Percentiles rank a stretch among this genome's conserved stretches.
phyloP scores from a whole-genome alignment of 2,329 filamentous ascomycete species.

The Colletotrichum sidae region DNA sequence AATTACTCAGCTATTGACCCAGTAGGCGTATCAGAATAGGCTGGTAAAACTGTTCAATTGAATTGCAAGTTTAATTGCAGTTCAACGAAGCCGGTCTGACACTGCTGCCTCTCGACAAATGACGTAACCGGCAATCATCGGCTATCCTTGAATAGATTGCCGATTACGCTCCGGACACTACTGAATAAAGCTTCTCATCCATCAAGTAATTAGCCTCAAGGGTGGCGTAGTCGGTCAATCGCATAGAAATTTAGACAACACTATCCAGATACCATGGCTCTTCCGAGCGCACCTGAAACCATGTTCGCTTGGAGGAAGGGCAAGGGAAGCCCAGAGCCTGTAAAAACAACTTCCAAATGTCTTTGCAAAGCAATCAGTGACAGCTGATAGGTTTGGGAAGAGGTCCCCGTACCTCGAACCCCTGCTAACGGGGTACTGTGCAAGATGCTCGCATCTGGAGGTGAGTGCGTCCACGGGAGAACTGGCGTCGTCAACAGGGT shows the following conservation, averaged over 20 bases:
- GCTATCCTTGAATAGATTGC: constrained; percentile 4
- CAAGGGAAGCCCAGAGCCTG: constrained; percentile 44
- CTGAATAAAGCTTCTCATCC: no score
- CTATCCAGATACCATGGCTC: constrained; percentile 22
- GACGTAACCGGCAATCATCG: constrained; percentile 6
- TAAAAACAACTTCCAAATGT: constrained; percentile 21
- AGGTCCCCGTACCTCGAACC: constrained; percentile 43
- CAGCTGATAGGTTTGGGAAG: constrained; percentile 40
- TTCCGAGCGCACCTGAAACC: constrained; percentile 36
- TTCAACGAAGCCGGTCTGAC: no score
- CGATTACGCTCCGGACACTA: background rate
- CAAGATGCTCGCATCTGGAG: constrained; percentile 50
- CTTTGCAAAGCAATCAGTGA: background rate
- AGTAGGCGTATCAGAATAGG: background rate
- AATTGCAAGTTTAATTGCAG: background rate
- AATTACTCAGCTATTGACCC: background rate
- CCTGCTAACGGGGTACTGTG: constrained; percentile 44
- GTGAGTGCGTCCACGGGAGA: constrained; percentile 22
- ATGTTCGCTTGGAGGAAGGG: constrained; percentile 52
- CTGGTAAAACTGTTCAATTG: no score
- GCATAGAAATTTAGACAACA: background rate
- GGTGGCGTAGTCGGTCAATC: background rate
- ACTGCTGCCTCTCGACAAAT: no score
- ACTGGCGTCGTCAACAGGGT: background rate
- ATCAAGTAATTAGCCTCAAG: no score